Percentiles rank a stretch among this genome's conserved stretches.
Conservation (phyloP, 139 green algal genomes). For the Micractinium conductrix region DNA sequence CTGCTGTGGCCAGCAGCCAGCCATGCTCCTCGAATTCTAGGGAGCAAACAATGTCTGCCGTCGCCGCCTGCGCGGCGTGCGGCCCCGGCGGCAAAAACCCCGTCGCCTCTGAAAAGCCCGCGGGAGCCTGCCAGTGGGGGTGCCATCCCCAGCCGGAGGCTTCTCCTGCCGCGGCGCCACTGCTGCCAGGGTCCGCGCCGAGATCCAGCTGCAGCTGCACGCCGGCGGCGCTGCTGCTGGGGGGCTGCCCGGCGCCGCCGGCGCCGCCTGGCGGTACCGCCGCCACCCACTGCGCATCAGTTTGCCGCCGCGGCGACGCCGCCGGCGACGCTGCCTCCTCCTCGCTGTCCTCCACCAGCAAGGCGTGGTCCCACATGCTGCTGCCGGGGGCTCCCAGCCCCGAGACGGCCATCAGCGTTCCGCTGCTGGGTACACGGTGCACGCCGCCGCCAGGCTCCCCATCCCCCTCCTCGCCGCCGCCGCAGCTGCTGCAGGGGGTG, state of each 20-base stretch:
- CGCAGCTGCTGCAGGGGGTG: constrained; percentile 2
- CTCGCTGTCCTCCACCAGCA: not conserved
- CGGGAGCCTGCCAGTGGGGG: not conserved
- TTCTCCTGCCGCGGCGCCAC: not conserved
- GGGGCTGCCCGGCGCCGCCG: not conserved
- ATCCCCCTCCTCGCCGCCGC: not conserved
- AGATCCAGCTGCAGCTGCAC: not conserved
- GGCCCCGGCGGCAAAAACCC: constrained; percentile 13
- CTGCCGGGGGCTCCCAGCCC: not conserved
- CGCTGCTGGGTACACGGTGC: not conserved
- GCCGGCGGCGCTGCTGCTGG: not conserved
- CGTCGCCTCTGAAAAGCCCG: constrained; percentile 7
- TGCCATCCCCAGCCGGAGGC: not conserved
- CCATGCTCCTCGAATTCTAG: constrained; percentile 72
- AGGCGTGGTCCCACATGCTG: constrained; percentile 42
- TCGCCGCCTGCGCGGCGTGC: not conserved
- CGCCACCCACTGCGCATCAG: too few species aligned
- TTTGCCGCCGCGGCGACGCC: too few species aligned
- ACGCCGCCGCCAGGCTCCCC: not conserved
- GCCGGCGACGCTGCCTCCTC: not conserved
- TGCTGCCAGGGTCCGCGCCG: too few species aligned
- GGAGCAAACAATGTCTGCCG: constrained; percentile 64
- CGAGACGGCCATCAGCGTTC: not conserved
- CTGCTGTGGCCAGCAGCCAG: constrained; percentile 62
- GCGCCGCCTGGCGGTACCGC: too few species aligned